phyloP scores from a whole-genome alignment of 192 early-diverging fungal species.

The Entrophospora sp. region DNA sequence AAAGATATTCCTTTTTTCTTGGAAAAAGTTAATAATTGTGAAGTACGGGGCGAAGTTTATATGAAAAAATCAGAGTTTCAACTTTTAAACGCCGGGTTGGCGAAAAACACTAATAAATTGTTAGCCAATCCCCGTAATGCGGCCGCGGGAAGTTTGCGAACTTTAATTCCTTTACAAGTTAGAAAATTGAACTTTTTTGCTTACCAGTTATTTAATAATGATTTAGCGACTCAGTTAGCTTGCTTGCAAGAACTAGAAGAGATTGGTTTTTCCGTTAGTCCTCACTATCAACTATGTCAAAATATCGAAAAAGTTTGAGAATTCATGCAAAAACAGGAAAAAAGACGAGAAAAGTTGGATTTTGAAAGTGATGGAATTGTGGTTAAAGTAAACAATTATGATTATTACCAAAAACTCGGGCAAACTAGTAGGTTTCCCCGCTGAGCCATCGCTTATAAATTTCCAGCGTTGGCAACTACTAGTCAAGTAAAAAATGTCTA shows the following conservation, averaged over 20 bases:
- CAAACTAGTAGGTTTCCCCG: constrained; percentile 1
- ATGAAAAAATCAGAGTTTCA: background rate
- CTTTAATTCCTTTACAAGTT: background rate
- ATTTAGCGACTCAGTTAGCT: background rate
- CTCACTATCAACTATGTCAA: background rate
- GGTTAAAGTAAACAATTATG: background rate
- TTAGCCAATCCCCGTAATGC: background rate
- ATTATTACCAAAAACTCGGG: background rate
- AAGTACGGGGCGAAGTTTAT: background rate
- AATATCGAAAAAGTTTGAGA: background rate
- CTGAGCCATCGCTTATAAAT: background rate
- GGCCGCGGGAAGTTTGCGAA: background rate
- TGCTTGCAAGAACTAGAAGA: background rate
- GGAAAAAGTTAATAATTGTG: background rate
- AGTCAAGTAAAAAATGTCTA: background rate
- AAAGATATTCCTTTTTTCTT: background rate
- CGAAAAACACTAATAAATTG: background rate
- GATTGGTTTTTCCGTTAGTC: background rate
- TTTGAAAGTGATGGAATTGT: background rate
- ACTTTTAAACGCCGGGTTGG: background rate
- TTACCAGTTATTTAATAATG: background rate
- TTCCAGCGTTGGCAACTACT: background rate
- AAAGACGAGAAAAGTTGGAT: background rate
- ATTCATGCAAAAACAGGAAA: background rate
- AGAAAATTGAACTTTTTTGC: background rate